phyloP scores from a whole-genome alignment of 257 asterid genomes.

The Prunella vulgaris region DNA sequence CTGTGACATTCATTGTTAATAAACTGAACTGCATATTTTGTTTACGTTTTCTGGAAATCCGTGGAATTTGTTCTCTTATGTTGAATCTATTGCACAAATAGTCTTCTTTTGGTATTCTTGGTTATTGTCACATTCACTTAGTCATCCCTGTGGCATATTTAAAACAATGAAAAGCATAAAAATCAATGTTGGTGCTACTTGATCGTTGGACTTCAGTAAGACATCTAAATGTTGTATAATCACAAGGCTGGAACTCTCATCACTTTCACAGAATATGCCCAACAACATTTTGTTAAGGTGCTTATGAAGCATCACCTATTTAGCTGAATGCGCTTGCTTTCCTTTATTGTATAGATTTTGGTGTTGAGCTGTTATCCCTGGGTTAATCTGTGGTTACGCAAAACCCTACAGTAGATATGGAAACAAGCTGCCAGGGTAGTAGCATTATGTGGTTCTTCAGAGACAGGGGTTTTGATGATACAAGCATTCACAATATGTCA shows the following conservation, averaged over 20 bases:
- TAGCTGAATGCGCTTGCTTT: no score
- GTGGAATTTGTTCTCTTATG: neutral
- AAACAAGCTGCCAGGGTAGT: conserved; percentile 52
- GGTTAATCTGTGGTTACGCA: neutral
- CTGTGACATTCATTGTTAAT: neutral
- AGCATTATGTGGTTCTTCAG: conserved; percentile 96
- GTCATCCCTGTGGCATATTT: neutral
- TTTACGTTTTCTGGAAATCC: neutral
- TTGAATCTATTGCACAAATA: neutral
- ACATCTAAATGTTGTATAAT: neutral
- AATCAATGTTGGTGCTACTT: neutral
- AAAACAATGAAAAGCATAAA: neutral
- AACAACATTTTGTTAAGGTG: neutral
- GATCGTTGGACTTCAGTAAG: neutral
- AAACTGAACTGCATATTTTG: neutral
- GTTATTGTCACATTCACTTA: neutral
- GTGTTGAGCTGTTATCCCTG: neutral
- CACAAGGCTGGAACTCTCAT: neutral
- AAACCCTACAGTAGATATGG: conserved; percentile 58
- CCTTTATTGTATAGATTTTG: neutral
- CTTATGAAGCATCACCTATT: neutral
- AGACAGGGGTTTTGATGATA: conserved; percentile 83
- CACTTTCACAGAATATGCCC: neutral
- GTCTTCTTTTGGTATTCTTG: neutral
- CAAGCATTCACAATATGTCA: conserved; percentile 61